Base-by-base conservation (phyloP, 257 asterid species). In the Scutellaria barbata region DNA sequence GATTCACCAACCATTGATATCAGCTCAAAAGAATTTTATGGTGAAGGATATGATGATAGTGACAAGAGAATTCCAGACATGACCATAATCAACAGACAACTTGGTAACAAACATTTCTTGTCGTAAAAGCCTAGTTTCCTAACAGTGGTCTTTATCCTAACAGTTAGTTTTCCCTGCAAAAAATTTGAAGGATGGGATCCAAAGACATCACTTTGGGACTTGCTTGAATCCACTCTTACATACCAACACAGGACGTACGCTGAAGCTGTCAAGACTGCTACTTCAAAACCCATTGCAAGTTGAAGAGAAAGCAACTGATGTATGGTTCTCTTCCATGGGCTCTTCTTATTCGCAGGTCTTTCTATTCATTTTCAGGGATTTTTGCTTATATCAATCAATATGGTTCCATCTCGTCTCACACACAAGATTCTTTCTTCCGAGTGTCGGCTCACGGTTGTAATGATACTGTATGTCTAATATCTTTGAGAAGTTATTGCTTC, bases 1-100 rank as follows among this genome's bases (percentile, higher is more conserved):
- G 96, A 85, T 59, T 59, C 82, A 5, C 90, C 98, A 18, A 90
- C 97, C 10, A 55, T 90, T 22, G 98, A 93, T 69, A 79, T 90
- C 62, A 90, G 90, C 84, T 93, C 98, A 35, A 85, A 90, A 85
- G 97, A 93, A 73, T 93, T 93, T 41, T 93, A 93, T 22, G 98
- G 98, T 30, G 98, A 87, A 80, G 98, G 98, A 41, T 92, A 92
- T 55, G 98, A 92, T 71, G 98, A 92, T 52, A 92, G 98, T 76
- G 98, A 92, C 82, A 92, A 87, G 85, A 84, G 98, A 80, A 92
- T 92, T 73, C 98, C 98, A 10, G 98, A 92, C 75, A 92, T 92
- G 98, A 88, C 97, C 78, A 88, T 90, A 55, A 92, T 92, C 76
- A 92, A 90, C 89, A 81, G 66, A 77, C 97, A 90, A 74, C 97